A percentile compares a stretch with the other conserved stretches of the same genome.
Evolutionary conservation across 108 stramenopile genomes (phyloP).

Genomic region (Nitzschia sp.): DNA sequence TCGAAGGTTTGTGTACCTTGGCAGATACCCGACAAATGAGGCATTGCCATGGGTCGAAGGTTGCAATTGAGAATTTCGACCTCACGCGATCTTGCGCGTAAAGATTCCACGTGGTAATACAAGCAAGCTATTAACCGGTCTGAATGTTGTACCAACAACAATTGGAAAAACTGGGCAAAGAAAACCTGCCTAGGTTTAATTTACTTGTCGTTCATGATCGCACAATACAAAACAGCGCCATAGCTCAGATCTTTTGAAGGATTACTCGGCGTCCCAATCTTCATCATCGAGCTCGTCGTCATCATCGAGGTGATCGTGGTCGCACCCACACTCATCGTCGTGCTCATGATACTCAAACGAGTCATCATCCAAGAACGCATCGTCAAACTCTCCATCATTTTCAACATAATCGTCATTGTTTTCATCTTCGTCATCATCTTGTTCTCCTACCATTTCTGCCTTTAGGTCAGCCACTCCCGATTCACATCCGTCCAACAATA

Average conservation of each 20-base stretch:
- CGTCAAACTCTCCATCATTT: slow-evolving; percentile 9
- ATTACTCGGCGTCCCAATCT: slow-evolving; percentile 9
- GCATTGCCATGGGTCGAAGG: no score
- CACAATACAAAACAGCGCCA: not conserved
- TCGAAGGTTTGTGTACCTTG: no score
- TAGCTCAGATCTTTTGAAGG: slow-evolving; percentile 6
- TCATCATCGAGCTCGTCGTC: slow-evolving; percentile 2
- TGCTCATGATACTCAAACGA: slow-evolving; percentile 6
- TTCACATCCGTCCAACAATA: slow-evolving; percentile 83
- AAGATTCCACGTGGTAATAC: no score
- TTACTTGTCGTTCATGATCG: no score
- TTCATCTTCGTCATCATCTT: slow-evolving; percentile 41
- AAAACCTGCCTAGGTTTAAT: no score
- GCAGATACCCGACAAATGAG: no score
- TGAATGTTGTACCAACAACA: no score
- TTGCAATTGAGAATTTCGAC: no score
- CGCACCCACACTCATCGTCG: slow-evolving; percentile 3
- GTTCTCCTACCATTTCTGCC: slow-evolving; percentile 44
- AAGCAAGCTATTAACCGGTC: no score
- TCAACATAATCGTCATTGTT: slow-evolving; percentile 42
- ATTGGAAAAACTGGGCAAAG: no score
- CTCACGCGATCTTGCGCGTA: no score
- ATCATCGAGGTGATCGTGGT: not conserved
- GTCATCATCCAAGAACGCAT: slow-evolving; percentile 21
- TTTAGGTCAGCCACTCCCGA: slow-evolving; percentile 59